phyloP scores from a whole-genome alignment of 805 yeast genomes.

The Teunomyces lycoperdinae region DNA sequence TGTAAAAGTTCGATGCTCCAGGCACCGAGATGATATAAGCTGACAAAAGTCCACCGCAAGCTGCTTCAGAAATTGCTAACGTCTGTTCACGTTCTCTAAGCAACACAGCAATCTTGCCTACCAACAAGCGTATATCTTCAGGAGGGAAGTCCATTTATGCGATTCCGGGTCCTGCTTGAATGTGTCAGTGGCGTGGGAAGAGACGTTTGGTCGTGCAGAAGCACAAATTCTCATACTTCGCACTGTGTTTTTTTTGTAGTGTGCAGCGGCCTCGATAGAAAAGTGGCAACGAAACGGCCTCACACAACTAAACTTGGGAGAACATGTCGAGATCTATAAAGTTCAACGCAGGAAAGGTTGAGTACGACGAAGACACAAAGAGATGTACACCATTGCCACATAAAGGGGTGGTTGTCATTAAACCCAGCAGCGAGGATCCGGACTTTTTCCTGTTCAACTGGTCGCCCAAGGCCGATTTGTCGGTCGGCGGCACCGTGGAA shows the following conservation, averaged over 20 bases:
- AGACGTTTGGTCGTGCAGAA: conserved; percentile 4
- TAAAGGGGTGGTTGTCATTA: conserved; percentile 63
- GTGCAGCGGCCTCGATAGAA: background rate
- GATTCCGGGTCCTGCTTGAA: background rate
- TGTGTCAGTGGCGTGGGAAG: background rate
- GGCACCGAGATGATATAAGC: conserved; percentile 80
- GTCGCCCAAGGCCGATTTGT: conserved; percentile 59
- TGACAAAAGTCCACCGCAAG: conserved; percentile 84
- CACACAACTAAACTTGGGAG: background rate
- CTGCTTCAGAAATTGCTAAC: conserved; percentile 79
- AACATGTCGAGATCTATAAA: conserved; percentile 30
- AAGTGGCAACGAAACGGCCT: conserved; percentile 1
- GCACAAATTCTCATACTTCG: background rate
- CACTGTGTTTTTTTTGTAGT: background rate
- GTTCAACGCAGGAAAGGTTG: conserved; percentile 80
- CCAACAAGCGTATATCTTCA: conserved; percentile 46
- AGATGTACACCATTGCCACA: conserved; percentile 67
- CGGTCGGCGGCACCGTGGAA: conserved; percentile 37
- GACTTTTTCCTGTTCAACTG: conserved; percentile 68
- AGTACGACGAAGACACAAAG: conserved; percentile 58
- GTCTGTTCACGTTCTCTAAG: conserved; percentile 57
- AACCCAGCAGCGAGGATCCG: conserved; percentile 66
- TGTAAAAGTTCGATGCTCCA: conserved; percentile 80
- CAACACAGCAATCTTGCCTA: conserved; percentile 54
- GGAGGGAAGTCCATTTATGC: conserved; percentile 56